A percentile compares a stretch with the other conserved stretches of the same genome.
These are phyloP conservation scores for Pichia sp. DNA, from an alignment of 1,139 yeast genomes.

Conservation along the genomic window DNA sequence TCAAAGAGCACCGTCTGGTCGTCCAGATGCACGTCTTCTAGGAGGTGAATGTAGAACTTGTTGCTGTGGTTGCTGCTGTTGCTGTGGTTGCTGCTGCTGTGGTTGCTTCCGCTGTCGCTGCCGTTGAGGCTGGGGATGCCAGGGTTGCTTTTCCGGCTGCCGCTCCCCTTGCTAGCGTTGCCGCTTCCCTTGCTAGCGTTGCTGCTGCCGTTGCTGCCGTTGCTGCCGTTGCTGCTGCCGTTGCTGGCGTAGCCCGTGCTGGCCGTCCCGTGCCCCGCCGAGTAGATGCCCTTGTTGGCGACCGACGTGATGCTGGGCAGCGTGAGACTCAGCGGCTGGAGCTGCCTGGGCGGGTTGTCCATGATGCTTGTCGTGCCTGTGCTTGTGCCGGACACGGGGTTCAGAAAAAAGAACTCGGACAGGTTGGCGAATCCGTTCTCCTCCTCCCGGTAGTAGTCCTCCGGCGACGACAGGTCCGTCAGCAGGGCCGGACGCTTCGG, in stretches of 20 bases:
- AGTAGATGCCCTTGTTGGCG: background rate
- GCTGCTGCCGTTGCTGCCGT: background rate
- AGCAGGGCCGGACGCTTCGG: background rate
- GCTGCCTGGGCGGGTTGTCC: background rate
- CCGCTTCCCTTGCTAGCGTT: background rate
- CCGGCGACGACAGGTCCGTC: background rate
- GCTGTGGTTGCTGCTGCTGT: background rate
- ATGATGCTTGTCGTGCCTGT: background rate
- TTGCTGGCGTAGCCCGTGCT: background rate
- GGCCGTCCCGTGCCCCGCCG: background rate
- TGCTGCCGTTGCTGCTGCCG: background rate
- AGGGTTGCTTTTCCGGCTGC: background rate
- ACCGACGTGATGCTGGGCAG: slow-evolving; percentile 3
- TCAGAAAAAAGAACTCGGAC: slow-evolving; percentile 5
- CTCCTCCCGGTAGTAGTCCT: background rate
- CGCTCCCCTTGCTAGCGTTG: background rate
- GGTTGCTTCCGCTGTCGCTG: background rate
- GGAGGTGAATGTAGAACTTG: slow-evolving; percentile 8
- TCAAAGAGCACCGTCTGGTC: slow-evolving; percentile 22
- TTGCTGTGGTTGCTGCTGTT: background rate
- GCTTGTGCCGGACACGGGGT: background rate
- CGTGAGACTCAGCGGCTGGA: slow-evolving; percentile 2
- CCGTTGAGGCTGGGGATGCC: background rate
- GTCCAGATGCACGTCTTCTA: slow-evolving; percentile 20
- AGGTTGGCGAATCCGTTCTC: background rate